phyloP scores from a whole-genome alignment of 352 stramenopile species.

The Peronospora farinosa region DNA sequence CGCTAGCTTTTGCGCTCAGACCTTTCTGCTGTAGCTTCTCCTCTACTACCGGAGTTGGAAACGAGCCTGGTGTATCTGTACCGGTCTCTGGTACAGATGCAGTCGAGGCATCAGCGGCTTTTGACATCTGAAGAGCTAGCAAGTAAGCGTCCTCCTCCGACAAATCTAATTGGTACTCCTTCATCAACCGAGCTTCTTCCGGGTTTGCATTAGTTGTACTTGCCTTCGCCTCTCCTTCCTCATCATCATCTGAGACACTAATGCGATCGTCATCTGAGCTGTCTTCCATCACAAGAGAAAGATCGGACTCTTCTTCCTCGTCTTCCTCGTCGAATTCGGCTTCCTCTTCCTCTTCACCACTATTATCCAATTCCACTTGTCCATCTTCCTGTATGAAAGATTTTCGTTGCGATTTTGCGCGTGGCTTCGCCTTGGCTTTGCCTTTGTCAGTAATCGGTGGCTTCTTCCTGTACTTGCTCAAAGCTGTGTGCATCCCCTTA shows the following conservation, averaged over 20 bases:
- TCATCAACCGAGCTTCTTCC: constrained; percentile 42
- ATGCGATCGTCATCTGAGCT: constrained; percentile 58
- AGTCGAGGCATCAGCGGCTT: constrained; percentile 17
- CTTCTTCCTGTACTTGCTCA: constrained; percentile 37
- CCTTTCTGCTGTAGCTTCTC: constrained; percentile 5
- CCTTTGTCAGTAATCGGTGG: constrained; percentile 13
- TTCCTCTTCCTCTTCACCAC: constrained; percentile 38
- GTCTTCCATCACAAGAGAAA: constrained; percentile 46
- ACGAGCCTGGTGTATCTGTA: neutral
- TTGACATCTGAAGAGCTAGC: constrained; percentile 60
- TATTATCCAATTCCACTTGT: constrained; percentile 28
- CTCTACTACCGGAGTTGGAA: neutral
- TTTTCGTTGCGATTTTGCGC: constrained; percentile 17
- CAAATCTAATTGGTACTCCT: constrained; percentile 64
- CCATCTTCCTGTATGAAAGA: constrained; percentile 28
- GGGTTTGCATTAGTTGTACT: constrained; percentile 18
- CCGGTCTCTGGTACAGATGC: neutral
- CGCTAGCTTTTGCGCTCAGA: neutral
- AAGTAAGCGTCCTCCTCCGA: constrained; percentile 65
- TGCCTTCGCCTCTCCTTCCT: constrained; percentile 26
- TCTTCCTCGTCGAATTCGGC: constrained; percentile 44
- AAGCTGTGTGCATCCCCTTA: constrained; percentile 31
- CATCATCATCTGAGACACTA: constrained; percentile 35
- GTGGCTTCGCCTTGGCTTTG: constrained; percentile 18
- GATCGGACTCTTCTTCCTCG: constrained; percentile 39